phyloP scores from a whole-genome alignment of 805 yeast species.

The Monosporozyma servazzii region DNA sequence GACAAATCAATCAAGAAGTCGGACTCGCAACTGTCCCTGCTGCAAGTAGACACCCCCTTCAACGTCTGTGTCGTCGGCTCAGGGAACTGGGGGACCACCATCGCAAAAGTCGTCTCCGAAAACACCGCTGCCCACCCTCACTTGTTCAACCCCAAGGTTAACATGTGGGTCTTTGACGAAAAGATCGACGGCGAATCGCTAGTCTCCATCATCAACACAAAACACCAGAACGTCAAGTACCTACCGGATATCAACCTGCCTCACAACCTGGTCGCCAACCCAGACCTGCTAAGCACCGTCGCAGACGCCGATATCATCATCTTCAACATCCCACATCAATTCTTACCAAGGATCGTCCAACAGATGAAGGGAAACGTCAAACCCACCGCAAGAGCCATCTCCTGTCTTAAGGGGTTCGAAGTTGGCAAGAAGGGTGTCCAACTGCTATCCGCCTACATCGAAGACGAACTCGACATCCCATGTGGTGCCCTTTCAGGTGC shows the following conservation, averaged over 20 bases:
- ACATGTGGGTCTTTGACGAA: slow-evolving; percentile 98
- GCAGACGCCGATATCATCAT: slow-evolving; percentile 76
- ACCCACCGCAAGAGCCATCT: slow-evolving; percentile 72
- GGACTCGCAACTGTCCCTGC: slow-evolving; percentile 6
- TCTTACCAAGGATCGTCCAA: slow-evolving; percentile 64
- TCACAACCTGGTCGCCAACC: slow-evolving; percentile 76
- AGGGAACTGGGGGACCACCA: slow-evolving; percentile 98
- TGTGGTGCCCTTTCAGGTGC: slow-evolving; percentile 98
- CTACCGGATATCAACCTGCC: slow-evolving; percentile 86
- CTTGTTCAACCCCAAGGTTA: slow-evolving; percentile 62
- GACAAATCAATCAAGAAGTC: slow-evolving; percentile 17
- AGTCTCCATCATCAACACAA: slow-evolving; percentile 81
- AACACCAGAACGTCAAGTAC: slow-evolving; percentile 91
- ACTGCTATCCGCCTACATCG: slow-evolving; percentile 68
- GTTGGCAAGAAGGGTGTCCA: slow-evolving; percentile 80
- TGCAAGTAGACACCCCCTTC: slow-evolving; percentile 32
- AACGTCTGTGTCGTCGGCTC: slow-evolving; percentile 80
- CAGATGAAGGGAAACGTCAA: slow-evolving; percentile 71
- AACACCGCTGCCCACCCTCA: slow-evolving; percentile 65
- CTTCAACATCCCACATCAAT: slow-evolving; percentile 97
- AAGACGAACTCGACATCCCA: slow-evolving; percentile 71
- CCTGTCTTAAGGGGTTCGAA: slow-evolving; percentile 93
- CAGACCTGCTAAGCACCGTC: slow-evolving; percentile 69
- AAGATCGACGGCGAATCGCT: slow-evolving; percentile 64
- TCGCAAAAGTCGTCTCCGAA: slow-evolving; percentile 91